phyloP scores from a whole-genome alignment of 352 stramenopile species.

The Pythium diclinum region DNA sequence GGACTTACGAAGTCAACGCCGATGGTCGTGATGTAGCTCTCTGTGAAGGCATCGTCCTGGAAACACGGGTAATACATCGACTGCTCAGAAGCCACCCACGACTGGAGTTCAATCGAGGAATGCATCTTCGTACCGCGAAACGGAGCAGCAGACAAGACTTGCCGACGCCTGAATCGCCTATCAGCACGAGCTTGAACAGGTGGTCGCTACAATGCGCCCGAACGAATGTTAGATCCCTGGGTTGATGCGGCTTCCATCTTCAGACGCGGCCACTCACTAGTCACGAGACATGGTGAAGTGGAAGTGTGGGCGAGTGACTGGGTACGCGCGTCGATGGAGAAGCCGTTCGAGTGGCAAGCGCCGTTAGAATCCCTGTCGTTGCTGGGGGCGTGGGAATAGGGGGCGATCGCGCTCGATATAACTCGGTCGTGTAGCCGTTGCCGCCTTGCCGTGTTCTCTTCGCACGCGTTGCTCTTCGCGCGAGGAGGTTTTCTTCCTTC shows the following conservation, averaged over 20 bases:
- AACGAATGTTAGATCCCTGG: not conserved
- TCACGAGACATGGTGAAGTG: conserved; percentile 64
- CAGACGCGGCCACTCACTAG: conserved; percentile 44
- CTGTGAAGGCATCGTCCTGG: conserved; percentile 96
- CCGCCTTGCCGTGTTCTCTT: not conserved
- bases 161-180: conserved; percentile 97
- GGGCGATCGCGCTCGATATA: conserved; percentile 9
- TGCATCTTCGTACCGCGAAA: conserved; percentile 84
- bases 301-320: not conserved
- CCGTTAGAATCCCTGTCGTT: not conserved
- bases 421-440: conserved; percentile 9
- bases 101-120: not conserved
- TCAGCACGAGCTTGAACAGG: conserved; percentile 98
- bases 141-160: conserved; percentile 98
- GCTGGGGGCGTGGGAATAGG: not conserved
- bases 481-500: conserved; percentile 8
- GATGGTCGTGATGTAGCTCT: conserved; percentile 97
- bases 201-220: conserved; percentile 70
- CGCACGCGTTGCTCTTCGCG: conserved; percentile 2
- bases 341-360: not conserved
- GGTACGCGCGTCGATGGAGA: not conserved
- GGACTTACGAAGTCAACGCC: conserved; percentile 92
- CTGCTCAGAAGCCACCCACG: not conserved
- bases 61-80: not conserved
- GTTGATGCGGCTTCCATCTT: conserved; percentile 4